A percentile compares a stretch with the other conserved stretches of the same genome.
Evolutionary conservation across 768 basidiomycete species (phyloP).

Genomic region (Termitomyces sp.): DNA sequence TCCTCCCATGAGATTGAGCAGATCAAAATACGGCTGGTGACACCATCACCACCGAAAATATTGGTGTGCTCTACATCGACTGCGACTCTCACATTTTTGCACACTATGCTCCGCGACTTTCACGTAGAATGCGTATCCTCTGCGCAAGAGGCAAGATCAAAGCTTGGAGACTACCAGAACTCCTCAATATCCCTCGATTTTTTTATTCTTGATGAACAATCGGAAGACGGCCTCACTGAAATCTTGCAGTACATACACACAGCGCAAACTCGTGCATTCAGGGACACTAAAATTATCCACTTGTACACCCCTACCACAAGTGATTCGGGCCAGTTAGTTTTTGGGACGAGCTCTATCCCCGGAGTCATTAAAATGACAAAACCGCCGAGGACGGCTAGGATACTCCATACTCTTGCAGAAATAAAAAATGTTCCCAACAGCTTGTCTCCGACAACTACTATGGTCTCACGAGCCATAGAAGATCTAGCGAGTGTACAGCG

Average conservation of each 20-base stretch:
- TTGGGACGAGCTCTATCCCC: slow-evolving; percentile 45
- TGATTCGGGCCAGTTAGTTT: slow-evolving; percentile 47
- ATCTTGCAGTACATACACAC: slow-evolving; percentile 48
- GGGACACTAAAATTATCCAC: slow-evolving; percentile 64
- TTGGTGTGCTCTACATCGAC: slow-evolving; percentile 58
- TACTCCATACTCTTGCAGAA: slow-evolving; percentile 59
- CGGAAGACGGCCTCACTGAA: slow-evolving; percentile 54
- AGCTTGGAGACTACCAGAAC: slow-evolving; percentile 30
- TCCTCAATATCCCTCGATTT: slow-evolving; percentile 49
- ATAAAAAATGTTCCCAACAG: slow-evolving; percentile 52
- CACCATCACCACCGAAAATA: slow-evolving; percentile 43
- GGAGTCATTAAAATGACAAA: slow-evolving; percentile 70
- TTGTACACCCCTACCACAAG: slow-evolving; percentile 71
- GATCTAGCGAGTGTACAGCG: slow-evolving; percentile 45
- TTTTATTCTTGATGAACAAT: slow-evolving; percentile 65
- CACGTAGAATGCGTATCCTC: slow-evolving; percentile 39
- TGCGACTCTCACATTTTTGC: slow-evolving; percentile 53
- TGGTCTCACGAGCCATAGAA: slow-evolving; percentile 40
- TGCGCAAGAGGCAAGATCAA: slow-evolving; percentile 42
- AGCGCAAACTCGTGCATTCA: slow-evolving; percentile 31
- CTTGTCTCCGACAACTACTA: slow-evolving; percentile 32
- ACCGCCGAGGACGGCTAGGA: slow-evolving; percentile 57
- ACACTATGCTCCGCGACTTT: slow-evolving; percentile 56
- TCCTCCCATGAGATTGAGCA: slow-evolving; percentile 42
- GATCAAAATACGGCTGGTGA: slow-evolving; percentile 44